Base-by-base conservation (phyloP, 2,329 filamentous ascomycete species). In the Fusarium lateritium region DNA sequence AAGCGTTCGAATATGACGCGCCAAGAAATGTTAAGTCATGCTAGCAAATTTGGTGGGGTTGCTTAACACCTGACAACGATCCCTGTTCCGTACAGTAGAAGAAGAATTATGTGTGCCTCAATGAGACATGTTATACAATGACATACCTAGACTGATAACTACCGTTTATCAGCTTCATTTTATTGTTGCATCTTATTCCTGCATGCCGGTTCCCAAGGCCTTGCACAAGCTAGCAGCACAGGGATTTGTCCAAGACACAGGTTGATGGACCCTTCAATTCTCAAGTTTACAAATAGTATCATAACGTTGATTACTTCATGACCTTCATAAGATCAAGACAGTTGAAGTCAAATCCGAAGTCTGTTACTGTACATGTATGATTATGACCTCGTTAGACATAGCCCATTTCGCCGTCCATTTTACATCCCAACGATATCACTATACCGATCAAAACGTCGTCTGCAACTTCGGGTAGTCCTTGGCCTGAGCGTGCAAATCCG, bases 401-500 rank as follows among this genome's bases (percentile, higher is more conserved):
- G 11, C 17, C 31, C 39, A 8, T 47, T 38, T 17, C 21, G 5
- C n/a, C 31, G 21, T 13, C 39, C 28, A 11, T 39, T 31, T 42
- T 33, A 28, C 11, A 7, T 40, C 36, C 13, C 28, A 13, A 31
- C 28, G 24, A 24, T 24, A 6, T 17, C 17, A 10, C 6, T 14
- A 21, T 38, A 17, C 13, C 13, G 5, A 50, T 65, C 51, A 74
- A 26, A 77, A 77, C 0, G 71, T 76, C 3, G 72, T 76, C 58
- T 77, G 75, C 28, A 76, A 49, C 58, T 72, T 73, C 0, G 76
- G 71, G n/a, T 76, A 73, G 36, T 74, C 73, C 43, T 72, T 67
- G 1, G 73, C 74, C 5, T 51, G 60, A 7, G 49, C 72, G 22
- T 73, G 60, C 39, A 76, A 45, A 17, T 74, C 73, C 7, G 70